Conservation (phyloP, 1,284 basidiomycete genomes). For the Trametes hirsuta region DNA sequence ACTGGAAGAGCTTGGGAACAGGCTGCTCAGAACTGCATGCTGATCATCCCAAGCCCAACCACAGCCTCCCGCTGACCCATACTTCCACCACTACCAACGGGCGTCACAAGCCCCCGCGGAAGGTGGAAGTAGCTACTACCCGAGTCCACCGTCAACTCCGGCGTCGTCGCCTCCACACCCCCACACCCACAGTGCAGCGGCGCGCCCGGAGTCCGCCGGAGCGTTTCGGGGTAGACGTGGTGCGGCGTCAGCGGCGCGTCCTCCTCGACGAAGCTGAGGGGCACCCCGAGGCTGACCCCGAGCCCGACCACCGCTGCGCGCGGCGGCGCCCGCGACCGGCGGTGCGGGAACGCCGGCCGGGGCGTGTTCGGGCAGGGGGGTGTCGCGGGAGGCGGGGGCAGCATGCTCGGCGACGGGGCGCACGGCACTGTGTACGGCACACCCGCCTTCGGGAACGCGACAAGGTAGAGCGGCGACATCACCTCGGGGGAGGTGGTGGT, state of each 20-base stretch:
- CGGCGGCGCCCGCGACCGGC: constrained; percentile 11
- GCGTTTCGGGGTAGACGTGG: constrained; percentile 16
- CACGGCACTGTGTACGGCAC: background rate
- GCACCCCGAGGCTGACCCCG: constrained; percentile 3
- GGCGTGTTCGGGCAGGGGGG: background rate
- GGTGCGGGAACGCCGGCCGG: constrained; percentile 15
- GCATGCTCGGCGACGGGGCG: constrained; percentile 16
- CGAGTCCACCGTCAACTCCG: background rate
- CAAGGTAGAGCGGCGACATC: constrained; percentile 4
- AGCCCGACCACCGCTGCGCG: constrained; percentile 7
- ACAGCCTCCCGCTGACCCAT: background rate
- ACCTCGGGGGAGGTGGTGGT: background rate
- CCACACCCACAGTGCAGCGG: background rate
- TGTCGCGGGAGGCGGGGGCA: constrained; percentile 16
- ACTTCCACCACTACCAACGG: background rate
- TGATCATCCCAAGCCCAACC: constrained; percentile 16
- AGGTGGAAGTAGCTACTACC: constrained; percentile 16
- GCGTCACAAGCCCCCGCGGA: constrained; percentile 7
- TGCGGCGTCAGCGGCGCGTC: constrained; percentile 17
- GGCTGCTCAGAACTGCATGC: background rate
- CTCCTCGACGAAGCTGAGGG: background rate
- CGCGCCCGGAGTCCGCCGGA: constrained; percentile 27
- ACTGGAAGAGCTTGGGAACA: background rate
- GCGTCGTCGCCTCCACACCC: background rate
- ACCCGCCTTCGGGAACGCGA: constrained; percentile 3